These are phyloP conservation scores for Panaeolus papilionaceus DNA, from an alignment of 768 basidiomycete species.

Conservation along the genomic window DNA sequence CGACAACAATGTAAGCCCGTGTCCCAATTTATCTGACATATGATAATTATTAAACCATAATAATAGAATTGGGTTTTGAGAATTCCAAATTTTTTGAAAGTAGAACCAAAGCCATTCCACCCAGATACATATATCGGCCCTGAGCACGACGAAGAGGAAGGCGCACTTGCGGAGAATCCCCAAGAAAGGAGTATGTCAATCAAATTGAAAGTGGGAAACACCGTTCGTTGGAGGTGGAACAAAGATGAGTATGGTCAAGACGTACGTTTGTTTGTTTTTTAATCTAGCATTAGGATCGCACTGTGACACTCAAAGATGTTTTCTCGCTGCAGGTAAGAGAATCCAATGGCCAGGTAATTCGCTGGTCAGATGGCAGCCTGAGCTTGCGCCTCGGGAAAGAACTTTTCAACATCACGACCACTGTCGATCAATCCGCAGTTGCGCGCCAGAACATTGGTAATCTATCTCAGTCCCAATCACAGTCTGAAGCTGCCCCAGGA, in stretches of 20 bases:
- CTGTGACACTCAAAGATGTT: background rate
- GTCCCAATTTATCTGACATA: slow-evolving; percentile 16
- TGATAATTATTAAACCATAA: slow-evolving; percentile 1
- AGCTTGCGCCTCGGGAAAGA: slow-evolving; percentile 94
- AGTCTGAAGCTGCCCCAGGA: slow-evolving; percentile 48
- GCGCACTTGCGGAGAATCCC: slow-evolving; percentile 59
- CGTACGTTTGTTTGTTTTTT: slow-evolving; percentile 69
- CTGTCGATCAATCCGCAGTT: slow-evolving; percentile 76
- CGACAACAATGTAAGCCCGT: slow-evolving; percentile 73
- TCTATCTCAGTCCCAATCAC: slow-evolving; percentile 42
- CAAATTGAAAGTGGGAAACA: slow-evolving; percentile 92
- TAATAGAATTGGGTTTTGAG: slow-evolving; percentile 88
- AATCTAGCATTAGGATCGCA: slow-evolving; percentile 9
- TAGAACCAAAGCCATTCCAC: slow-evolving; percentile 91
- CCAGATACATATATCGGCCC: slow-evolving; percentile 84
- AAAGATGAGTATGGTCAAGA: slow-evolving; percentile 77
- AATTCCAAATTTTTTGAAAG: slow-evolving; percentile 91
- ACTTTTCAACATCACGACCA: slow-evolving; percentile 88
- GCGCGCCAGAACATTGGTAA: slow-evolving; percentile 63
- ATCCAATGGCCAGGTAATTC: slow-evolving; percentile 89
- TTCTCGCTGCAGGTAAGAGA: slow-evolving; percentile 64
- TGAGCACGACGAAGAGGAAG: slow-evolving; percentile 77
- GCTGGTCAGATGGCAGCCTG: slow-evolving; percentile 95
- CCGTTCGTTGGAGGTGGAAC: slow-evolving; percentile 94
- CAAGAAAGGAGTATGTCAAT: slow-evolving; percentile 85